These are phyloP conservation scores for Arthrobotrys pseudoclavata DNA, from an alignment of 2,329 filamentous ascomycete species.

Conservation along the genomic window DNA sequence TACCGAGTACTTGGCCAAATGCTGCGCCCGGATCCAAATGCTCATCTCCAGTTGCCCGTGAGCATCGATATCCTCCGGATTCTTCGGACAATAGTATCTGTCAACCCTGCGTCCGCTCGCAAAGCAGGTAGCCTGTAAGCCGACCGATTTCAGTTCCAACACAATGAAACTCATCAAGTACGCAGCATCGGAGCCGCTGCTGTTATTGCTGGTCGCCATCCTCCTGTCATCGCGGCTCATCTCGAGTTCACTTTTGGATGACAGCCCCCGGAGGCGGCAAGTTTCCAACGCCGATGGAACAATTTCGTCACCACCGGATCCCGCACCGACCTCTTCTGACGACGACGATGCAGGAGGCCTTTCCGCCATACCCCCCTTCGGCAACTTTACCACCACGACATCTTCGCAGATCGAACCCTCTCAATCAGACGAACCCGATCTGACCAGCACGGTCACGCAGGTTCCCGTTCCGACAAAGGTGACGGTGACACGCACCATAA, in stretches of 20 bases:
- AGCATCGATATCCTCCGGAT: constrained; percentile 1
- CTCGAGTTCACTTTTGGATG: constrained; percentile 25
- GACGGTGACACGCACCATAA: constrained; percentile 51
- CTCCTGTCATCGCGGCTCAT: constrained; percentile 16
- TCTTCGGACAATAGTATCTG: constrained; percentile 12
- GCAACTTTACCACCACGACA: constrained; percentile 50
- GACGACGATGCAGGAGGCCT: neutral
- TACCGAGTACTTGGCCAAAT: neutral
- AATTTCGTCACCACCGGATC: neutral
- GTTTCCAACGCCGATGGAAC: constrained; percentile 13
- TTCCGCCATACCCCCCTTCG: constrained; percentile 40
- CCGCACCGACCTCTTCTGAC: neutral
- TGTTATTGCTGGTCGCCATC: constrained; percentile 22
- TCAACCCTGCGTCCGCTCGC: neutral
- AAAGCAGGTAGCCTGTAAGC: constrained; percentile 15
- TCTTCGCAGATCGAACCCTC: constrained; percentile 24
- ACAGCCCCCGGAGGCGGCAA: constrained; percentile 38
- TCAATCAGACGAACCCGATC: constrained; percentile 11
- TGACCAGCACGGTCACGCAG: constrained; percentile 50
- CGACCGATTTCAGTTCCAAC: constrained; percentile 7
- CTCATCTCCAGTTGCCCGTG: neutral
- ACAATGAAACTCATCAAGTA: constrained; percentile 27
- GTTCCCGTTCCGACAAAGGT: constrained; percentile 51
- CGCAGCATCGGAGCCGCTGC: constrained; percentile 5
- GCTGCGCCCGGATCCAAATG: constrained; percentile 2